Evolutionary conservation across 2,329 filamentous ascomycete species (phyloP).

Genomic region (Tolypocladium pustulatum): DNA sequence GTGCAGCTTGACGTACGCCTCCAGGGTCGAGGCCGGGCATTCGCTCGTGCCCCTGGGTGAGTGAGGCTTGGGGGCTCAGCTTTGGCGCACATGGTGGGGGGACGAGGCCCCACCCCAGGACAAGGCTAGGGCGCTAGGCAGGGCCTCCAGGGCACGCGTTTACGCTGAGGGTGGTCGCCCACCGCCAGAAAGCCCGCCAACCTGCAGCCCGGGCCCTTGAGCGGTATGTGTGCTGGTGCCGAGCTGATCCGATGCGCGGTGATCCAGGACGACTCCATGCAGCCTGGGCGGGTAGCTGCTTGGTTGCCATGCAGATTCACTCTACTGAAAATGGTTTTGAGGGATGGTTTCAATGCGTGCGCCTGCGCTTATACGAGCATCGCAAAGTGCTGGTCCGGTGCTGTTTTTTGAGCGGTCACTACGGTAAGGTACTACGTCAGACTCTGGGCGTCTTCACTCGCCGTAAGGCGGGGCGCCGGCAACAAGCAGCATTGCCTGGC

Average conservation of each 20-base stretch:
- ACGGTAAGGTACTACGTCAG: neutral
- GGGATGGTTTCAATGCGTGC: neutral
- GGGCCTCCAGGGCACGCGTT: neutral
- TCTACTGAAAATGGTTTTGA: neutral
- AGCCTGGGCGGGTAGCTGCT: neutral
- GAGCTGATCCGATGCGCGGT: neutral
- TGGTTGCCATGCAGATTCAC: neutral
- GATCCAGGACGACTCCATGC: neutral
- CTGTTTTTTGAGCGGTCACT: neutral
- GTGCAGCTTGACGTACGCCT: slow-evolving; percentile 5
- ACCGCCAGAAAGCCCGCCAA: neutral
- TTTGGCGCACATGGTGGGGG: slow-evolving; percentile 5
- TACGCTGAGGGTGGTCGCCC: neutral
- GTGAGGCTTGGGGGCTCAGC: slow-evolving; percentile 13
- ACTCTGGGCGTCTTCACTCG: neutral
- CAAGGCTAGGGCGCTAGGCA: neutral
- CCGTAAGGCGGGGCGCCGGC: neutral
- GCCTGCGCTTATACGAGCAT: neutral
- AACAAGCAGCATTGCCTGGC: neutral
- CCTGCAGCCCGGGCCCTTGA: neutral
- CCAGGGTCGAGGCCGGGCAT: neutral
- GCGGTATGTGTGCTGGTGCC: neutral
- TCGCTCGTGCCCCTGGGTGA: neutral
- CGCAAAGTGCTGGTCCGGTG: too few relatives aligned
- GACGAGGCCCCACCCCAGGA: neutral